Percentiles rank a stretch among this genome's conserved stretches.
phyloP scores from a whole-genome alignment of 129 eudicot genomes.

The Sambucus nigra region DNA sequence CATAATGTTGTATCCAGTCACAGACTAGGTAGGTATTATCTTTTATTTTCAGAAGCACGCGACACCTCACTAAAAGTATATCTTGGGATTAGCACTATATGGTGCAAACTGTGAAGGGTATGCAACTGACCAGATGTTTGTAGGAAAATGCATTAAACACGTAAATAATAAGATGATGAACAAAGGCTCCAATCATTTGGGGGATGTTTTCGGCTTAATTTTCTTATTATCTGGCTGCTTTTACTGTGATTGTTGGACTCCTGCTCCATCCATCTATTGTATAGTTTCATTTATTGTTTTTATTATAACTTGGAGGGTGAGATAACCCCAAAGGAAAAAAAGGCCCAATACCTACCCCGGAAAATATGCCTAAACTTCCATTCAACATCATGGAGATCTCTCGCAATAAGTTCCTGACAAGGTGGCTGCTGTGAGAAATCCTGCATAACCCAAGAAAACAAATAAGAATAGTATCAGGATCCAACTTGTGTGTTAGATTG shows the following conservation, averaged over 20 bases:
- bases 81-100: background rate
- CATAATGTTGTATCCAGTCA: no score
- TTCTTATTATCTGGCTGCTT: no score
- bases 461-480: background rate
- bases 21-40: no score
- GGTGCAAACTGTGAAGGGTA: background rate
- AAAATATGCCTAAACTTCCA: slow-evolving; percentile 99
- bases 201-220: no score
- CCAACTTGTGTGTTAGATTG: background rate
- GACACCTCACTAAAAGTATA: background rate
- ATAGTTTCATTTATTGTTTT: no score
- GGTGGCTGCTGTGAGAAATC: slow-evolving; percentile 98
- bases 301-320: no score
- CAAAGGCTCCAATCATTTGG: no score
- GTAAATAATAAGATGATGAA: no score
- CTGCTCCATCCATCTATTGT: no score
- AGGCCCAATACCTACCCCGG: slow-evolving; percentile 43
- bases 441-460: slow-evolving; percentile 30
- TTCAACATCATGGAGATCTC: slow-evolving; percentile 97
- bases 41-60: no score
- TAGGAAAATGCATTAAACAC: background rate
- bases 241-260: no score
- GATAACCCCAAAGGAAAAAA: background rate
- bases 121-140: background rate
- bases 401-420: slow-evolving; percentile 85